Conservation (phyloP, 768 basidiomycete genomes). For the Leucocoprinus leucothites region DNA sequence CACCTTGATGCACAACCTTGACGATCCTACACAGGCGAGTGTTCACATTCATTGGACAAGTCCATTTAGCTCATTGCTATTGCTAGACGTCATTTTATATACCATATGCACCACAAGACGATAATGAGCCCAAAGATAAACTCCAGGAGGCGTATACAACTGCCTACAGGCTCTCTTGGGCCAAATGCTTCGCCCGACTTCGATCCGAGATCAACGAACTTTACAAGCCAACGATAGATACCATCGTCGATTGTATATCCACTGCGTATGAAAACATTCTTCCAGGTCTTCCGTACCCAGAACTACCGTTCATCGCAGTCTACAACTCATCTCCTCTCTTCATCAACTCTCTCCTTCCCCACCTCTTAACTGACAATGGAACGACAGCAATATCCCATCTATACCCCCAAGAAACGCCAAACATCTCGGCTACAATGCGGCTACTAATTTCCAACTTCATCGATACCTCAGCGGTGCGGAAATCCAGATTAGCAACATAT, state of each 20-base stretch:
- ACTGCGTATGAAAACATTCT: conserved; percentile 42
- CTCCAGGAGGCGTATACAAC: conserved; percentile 31
- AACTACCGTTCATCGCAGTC: conserved; percentile 58
- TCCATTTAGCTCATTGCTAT: background rate
- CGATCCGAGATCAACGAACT: conserved; percentile 49
- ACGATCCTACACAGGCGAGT: conserved; percentile 5
- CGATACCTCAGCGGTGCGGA: conserved; percentile 32
- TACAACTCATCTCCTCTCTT: conserved; percentile 47
- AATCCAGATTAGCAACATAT: conserved; percentile 49
- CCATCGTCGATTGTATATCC: conserved; percentile 40
- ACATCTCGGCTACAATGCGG: conserved; percentile 50
- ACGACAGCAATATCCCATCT: conserved; percentile 42
- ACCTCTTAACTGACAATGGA: conserved; percentile 29
- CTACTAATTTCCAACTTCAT: conserved; percentile 52
- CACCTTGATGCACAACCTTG: background rate
- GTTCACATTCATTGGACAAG: too few relatives aligned
- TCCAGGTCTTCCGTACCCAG: conserved; percentile 54
- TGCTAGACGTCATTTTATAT: conserved; percentile 11
- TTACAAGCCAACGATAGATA: conserved; percentile 45
- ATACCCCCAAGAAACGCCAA: conserved; percentile 56
- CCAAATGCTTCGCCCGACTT: conserved; percentile 51
- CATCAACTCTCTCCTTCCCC: conserved; percentile 44
- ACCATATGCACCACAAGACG: conserved; percentile 4
- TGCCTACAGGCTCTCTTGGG: conserved; percentile 59
- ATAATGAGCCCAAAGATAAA: background rate